Evolutionary conservation across 768 basidiomycete species (phyloP), one percentile per base, ranked within the genome.

Genomic region (Postia placenta): DNA sequence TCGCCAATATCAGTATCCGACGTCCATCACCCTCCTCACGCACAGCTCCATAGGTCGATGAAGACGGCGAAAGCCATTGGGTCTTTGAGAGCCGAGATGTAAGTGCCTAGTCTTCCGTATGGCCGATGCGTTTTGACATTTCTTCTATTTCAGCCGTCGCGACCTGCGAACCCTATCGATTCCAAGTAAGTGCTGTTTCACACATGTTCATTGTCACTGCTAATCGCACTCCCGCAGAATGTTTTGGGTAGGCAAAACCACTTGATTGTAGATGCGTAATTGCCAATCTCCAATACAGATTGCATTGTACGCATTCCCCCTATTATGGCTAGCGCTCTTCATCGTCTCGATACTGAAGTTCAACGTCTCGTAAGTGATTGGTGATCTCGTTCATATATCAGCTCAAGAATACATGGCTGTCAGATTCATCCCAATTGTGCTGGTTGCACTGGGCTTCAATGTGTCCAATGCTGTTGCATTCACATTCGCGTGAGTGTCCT

Each of bases 41-140:
- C 12, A 11, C 5, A 20, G 45, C 53, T 52, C 33, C 38, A 30
- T 51, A 87, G 84, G 92, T 98, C 12, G 93, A 98, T 60, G 93
- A 97, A 47, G 93, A 97, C 56, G 96, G 96, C 2, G 90, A 95
- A 66, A 80, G 75, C 66, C 94, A 85, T 58, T 99, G 96, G 96
- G 94, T 99, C 11, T 99, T 99, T 56, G 96, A 99, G 69, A 88
- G 87, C 60, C 79, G 94, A 61, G 94, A 97, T 67, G 95, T 95
- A 68, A 62, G 87, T 70, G 23, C 44, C 30, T 26, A 11, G 19
- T 38, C 36, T 38, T n/a, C 38, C 49, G 30, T 28, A 9, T 47
- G 17, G 23, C 25, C 47, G 20, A 15, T 36, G 30, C 15, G 24
- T 26, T 23, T 20, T 14, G 19, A 19, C 19, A 20, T 27, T 51